Percentiles rank a stretch among this genome's conserved stretches.
Conservation (phyloP, 352 stramenopile genomes). For the Chrysophaeum taylorii region DNA sequence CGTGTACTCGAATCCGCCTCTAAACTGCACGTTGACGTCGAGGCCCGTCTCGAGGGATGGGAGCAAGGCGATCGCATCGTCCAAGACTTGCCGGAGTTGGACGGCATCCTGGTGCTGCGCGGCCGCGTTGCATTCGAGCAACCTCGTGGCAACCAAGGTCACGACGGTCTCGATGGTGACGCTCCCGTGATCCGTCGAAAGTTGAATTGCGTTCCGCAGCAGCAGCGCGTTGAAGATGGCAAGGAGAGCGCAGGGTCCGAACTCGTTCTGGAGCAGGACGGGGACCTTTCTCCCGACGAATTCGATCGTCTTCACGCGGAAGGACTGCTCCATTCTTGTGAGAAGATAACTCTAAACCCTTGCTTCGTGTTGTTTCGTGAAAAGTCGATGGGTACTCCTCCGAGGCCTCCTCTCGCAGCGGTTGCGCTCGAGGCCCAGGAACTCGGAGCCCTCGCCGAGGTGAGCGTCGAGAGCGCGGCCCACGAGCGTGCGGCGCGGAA, state of each 20-base stretch:
- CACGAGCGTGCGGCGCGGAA: neutral
- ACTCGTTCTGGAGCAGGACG: conserved; percentile 93
- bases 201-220: conserved; percentile 67
- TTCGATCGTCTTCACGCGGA: neutral
- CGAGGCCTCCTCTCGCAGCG: too few relatives aligned
- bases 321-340: neutral
- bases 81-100: conserved; percentile 36
- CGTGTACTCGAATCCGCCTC: conserved; percentile 80
- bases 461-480: neutral
- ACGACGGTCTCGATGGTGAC: conserved; percentile 77
- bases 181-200: conserved; percentile 60
- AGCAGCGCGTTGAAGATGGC: conserved; percentile 89
- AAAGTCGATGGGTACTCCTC: too few relatives aligned
- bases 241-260: conserved; percentile 91
- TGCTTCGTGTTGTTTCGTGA: too few relatives aligned
- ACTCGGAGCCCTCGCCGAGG: too few relatives aligned
- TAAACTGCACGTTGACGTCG: conserved; percentile 96
- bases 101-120: neutral
- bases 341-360: too few relatives aligned
- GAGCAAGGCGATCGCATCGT: conserved; percentile 76
- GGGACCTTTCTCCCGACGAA: neutral
- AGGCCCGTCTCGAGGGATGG: conserved; percentile 85
- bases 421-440: too few relatives aligned
- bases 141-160: conserved; percentile 65
- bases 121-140: conserved; percentile 55